Evolutionary conservation across 306 rosid species (phyloP).

Genomic region (Begonia fuchsioides): DNA sequence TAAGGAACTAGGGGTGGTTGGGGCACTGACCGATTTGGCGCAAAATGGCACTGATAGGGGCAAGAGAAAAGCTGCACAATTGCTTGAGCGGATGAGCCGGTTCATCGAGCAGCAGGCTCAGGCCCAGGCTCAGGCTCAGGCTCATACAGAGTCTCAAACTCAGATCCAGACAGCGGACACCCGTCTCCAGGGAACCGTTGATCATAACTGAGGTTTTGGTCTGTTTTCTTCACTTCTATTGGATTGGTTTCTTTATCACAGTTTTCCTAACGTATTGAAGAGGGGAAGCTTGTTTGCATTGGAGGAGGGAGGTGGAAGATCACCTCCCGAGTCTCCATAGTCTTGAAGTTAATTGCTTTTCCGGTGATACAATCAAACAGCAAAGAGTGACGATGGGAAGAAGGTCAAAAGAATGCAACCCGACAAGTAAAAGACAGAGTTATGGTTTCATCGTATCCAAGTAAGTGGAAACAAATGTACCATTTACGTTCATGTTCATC

Average conservation of each 20-base stretch:
- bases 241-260: neutral
- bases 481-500: neutral
- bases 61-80: constrained; percentile 80
- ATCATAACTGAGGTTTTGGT: neutral
- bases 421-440: neutral
- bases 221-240: neutral
- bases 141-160: neutral
- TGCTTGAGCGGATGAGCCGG: constrained; percentile 71
- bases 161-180: neutral
- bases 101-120: constrained; percentile 35
- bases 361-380: too few relatives aligned
- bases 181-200: neutral
- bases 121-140: neutral
- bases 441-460: neutral
- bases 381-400: neutral
- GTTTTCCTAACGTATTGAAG: neutral
- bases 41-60: constrained; percentile 90
- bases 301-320: neutral
- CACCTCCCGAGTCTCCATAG: neutral
- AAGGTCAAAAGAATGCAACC: neutral
- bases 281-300: neutral
- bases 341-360: too few relatives aligned
- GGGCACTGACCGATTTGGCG: constrained; percentile 53
- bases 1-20: constrained; percentile 52
- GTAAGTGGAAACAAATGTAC: neutral